Base-by-base conservation (phyloP, 768 basidiomycete genomes). In the Suillus spraguei region DNA sequence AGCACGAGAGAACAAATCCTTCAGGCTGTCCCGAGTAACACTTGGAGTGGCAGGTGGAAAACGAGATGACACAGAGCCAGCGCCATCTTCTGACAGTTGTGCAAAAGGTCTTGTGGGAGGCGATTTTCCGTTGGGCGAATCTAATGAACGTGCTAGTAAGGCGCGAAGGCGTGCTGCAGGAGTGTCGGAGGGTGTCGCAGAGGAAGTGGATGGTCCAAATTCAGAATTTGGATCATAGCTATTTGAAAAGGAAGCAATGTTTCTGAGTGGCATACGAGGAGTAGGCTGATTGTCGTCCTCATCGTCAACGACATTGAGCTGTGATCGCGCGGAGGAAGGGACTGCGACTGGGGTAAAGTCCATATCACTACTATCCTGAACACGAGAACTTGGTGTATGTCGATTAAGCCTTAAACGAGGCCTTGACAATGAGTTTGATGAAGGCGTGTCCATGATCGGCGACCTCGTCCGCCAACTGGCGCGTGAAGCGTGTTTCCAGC, bases 91-190 rank as follows among this genome's bases (percentile, higher is more conserved):
- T 14, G 76, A 78, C 0, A 66, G 42, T 1, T 72, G 69, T 0
- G 67, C 53, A 47, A 77, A 70, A 17, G 67, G 63, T 47, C 64
- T 71, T 8, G 66, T 61, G 4, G 79, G 67, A 24, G 72, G 66
- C 10, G 74, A 71, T 22, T 67, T 69, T 59, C 71, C 74, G 32
- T 72, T 68, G 17, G 72, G 67, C n/a, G 77, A 71, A 32, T 78
- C 79, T 39, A 84, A 82, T 61, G 85, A 77, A 62, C 82, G 84
- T 38, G 81, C 76, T 10, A 90, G 77, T 5, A 90, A 75, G 28
- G 87, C 87, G 54, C 89, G 87, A 22, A 91, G 82, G 55, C 87
- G 85, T 24, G 80, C 82, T 22, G 88, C 87, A 8, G 87, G 84
- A 2, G 82, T 87, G 59, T 82, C 82, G 50, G 69, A 60, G 9